Percentiles rank a stretch among this genome's conserved stretches.
These are phyloP conservation scores for Cladobotryum protrusum DNA, from an alignment of 2,329 filamentous ascomycete genomes.

Conservation along the genomic window DNA sequence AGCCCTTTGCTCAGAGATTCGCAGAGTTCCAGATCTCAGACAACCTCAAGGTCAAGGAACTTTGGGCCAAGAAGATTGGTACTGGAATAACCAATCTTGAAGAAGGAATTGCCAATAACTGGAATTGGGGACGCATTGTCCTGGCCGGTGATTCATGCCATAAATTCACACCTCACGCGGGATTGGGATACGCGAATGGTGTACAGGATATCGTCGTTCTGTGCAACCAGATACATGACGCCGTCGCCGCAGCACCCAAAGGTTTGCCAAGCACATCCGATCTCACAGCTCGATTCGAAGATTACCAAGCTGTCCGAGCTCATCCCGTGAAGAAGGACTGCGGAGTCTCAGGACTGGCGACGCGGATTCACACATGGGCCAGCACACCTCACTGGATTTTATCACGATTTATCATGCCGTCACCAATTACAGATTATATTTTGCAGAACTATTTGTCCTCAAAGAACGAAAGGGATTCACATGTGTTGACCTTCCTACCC, in stretches of 20 bases:
- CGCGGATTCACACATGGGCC: too few species aligned
- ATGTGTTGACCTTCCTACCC: too few species aligned
- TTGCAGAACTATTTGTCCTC: too few species aligned
- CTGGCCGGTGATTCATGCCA: constrained; percentile 26
- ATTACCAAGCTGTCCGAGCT: too few species aligned
- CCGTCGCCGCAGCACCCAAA: not conserved
- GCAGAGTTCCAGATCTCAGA: constrained; percentile 20
- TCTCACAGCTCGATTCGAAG: not conserved
- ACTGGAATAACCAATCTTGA: constrained; percentile 22
- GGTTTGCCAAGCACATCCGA: not conserved
- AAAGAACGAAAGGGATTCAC: too few species aligned
- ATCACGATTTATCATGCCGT: too few species aligned
- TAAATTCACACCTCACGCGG: constrained; percentile 26
- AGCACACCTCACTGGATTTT: too few species aligned
- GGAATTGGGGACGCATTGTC: constrained; percentile 23
- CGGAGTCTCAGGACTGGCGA: too few species aligned
- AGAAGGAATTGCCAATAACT: constrained; percentile 23
- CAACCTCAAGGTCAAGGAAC: constrained; percentile 15
- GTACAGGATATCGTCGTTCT: constrained; percentile 21
- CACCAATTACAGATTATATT: too few species aligned
- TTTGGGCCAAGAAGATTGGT: constrained; percentile 12
- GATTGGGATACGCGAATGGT: constrained; percentile 24
- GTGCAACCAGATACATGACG: constrained; percentile 11
- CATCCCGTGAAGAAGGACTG: too few species aligned
- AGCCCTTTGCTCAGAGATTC: constrained; percentile 18